A percentile compares a stretch with the other conserved stretches of the same genome.
Evolutionary conservation across 1,284 basidiomycete species (phyloP).

Genomic region (Cryptococcus sp.): DNA sequence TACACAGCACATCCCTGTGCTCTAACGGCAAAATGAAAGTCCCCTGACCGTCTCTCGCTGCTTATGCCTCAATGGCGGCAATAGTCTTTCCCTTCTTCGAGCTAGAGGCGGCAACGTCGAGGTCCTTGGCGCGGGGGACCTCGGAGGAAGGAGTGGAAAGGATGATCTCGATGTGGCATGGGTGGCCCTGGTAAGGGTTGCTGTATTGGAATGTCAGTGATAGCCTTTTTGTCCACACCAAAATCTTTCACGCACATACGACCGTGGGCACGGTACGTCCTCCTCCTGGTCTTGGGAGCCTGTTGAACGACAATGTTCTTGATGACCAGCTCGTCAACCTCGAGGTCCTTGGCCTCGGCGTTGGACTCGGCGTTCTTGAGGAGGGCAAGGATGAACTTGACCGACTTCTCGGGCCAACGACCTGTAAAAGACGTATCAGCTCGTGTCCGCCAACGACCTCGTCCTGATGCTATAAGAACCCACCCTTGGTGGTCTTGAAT

Average conservation of each 20-base stretch:
- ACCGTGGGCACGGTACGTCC: slow-evolving; percentile 99
- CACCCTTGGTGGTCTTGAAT: slow-evolving; percentile 96
- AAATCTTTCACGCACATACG: slow-evolving; percentile 60
- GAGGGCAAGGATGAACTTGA: slow-evolving; percentile 90
- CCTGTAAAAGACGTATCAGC: slow-evolving; percentile 58
- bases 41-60: slow-evolving; percentile 19
- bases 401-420: slow-evolving; percentile 99
- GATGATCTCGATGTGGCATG: slow-evolving; percentile 93
- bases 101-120: slow-evolving; percentile 56
- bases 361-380: slow-evolving; percentile 99
- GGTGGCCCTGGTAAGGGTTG: slow-evolving; percentile 88
- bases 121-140: slow-evolving; percentile 87
- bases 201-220: slow-evolving; percentile 13
- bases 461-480: slow-evolving; percentile 22
- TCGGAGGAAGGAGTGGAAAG: slow-evolving; percentile 74
- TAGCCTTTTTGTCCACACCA: background rate
- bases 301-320: slow-evolving; percentile 98
- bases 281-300: slow-evolving; percentile 99
- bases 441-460: background rate
- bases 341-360: slow-evolving; percentile 96
- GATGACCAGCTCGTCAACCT: slow-evolving; percentile 88
- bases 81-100: slow-evolving; percentile 53
- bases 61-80: slow-evolving; percentile 54
- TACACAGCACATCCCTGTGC: slow-evolving; percentile 40
- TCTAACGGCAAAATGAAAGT: slow-evolving; percentile 4